Base-by-base conservation (phyloP, 1,284 basidiomycete species). In the Ganoderma lingzhi region DNA sequence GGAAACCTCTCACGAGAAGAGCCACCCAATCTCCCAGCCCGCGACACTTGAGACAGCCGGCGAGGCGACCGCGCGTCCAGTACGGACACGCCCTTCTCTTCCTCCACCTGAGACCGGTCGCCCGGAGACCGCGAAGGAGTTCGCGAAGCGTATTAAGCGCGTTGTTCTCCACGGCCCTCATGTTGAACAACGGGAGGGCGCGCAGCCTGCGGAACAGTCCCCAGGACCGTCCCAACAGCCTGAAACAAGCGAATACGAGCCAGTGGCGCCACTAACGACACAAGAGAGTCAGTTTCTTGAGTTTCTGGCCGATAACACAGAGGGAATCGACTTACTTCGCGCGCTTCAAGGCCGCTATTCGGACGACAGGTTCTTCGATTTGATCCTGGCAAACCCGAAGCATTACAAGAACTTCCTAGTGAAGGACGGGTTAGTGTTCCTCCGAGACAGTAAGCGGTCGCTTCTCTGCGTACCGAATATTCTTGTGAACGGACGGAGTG, bases 391-490 rank as follows among this genome's bases (percentile, higher is more conserved):
- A 0, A 15, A 42, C 23, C 64, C 32, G 44, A 61, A 60, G 5
- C 53, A 67, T 9, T 65, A 42, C 42, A 63, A 67, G 56, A 71
- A 76, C 48, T 79, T 77, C 19, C 45, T 60, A 23, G 41, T n/a
- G 17, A 74, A 28, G 0, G 62, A 76, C 32, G 74, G 71, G 2
- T 42, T 78, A 0, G 56, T 77, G 3, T 74, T 67, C 48, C 2
- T 74, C 3, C 35, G 35, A 2, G 68, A 72, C 39, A 35, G 58
- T 6, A 64, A 30, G 0, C 4, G 35, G 2, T 39, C 53, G 2
- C 51, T 73, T 1, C 64, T 79, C 1, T 78, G 78, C 65, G 69
- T 78, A 12, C 78, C 78, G 3, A 65, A 77, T 30, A 53, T 76
- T 1, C 35, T 55, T 9, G 59, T 78, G 0, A 64, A 71, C 8